Conservation (phyloP, 495 filamentous ascomycete genomes). For the Penicillium parvum region DNA sequence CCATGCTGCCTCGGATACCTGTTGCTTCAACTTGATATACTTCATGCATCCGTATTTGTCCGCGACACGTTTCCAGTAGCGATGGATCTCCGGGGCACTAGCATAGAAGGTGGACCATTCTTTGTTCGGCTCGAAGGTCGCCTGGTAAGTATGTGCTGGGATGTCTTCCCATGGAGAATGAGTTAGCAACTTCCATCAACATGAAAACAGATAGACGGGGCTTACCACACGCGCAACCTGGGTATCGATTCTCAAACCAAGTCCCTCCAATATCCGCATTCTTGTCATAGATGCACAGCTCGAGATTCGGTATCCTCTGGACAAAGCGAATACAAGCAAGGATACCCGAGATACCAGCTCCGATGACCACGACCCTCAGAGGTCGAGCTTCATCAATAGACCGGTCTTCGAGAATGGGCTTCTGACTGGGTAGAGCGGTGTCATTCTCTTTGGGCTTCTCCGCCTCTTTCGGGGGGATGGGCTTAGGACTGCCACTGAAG, state of each 20-base stretch:
- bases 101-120: conserved; percentile 60
- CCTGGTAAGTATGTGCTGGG: conserved; percentile 47
- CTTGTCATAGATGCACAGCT: conserved; percentile 73
- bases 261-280: conserved; percentile 68
- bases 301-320: conserved; percentile 52
- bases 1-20: conserved; percentile 38
- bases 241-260: conserved; percentile 70
- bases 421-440: neutral
- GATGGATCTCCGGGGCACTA: conserved; percentile 51
- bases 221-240: conserved; percentile 56
- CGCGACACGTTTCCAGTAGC: conserved; percentile 48
- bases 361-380: conserved; percentile 58
- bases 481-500: conserved; percentile 6
- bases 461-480: neutral
- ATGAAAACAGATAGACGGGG: neutral
- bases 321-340: conserved; percentile 56
- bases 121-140: conserved; percentile 50
- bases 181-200: neutral
- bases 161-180: conserved; percentile 22
- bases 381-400: conserved; percentile 54
- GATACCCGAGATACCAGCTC: conserved; percentile 63
- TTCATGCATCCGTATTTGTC: conserved; percentile 40
- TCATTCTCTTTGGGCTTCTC: too few species aligned
- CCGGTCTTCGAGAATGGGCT: conserved; percentile 35
- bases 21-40: conserved; percentile 37